A percentile compares a stretch with the other conserved stretches of the same genome.
Evolutionary conservation across 257 asterid genomes (phyloP).

Genomic region (Solanum chilense): DNA sequence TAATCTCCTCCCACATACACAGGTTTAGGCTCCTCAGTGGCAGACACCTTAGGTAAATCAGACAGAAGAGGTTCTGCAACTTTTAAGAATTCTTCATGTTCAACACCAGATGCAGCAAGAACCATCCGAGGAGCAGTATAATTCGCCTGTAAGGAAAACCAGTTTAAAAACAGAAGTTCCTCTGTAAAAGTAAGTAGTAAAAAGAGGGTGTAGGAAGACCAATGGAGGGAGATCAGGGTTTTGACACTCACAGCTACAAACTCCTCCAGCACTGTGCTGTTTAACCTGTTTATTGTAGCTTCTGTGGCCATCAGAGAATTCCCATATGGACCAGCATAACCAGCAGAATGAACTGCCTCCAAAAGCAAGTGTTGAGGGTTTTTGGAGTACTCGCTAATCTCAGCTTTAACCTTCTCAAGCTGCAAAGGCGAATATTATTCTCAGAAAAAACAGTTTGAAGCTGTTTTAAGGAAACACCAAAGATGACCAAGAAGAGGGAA

Average conservation of each 20-base stretch:
- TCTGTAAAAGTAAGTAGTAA: background rate
- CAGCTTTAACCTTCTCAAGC: conserved; percentile 52
- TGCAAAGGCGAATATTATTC: conserved; percentile 8
- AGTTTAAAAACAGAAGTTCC: conserved; percentile 4
- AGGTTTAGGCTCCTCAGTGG: conserved; percentile 40
- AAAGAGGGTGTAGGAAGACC: background rate
- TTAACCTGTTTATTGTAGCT: conserved; percentile 38
- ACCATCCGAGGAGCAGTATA: conserved; percentile 78
- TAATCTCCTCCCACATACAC: conserved; percentile 76
- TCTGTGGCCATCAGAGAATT: conserved; percentile 69
- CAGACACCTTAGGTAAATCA: conserved; percentile 43
- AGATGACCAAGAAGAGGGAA: background rate
- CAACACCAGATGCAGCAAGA: conserved; percentile 88
- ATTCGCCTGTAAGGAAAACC: conserved; percentile 36
- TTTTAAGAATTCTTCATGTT: conserved; percentile 63
- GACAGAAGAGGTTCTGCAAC: conserved; percentile 77
- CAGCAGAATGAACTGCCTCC: conserved; percentile 80
- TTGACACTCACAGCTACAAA: conserved; percentile 62
- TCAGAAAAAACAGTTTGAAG: background rate
- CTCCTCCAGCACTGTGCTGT: conserved; percentile 58
- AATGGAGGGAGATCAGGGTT: background rate
- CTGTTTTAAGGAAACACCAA: background rate
- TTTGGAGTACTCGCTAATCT: conserved; percentile 55
- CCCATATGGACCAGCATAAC: conserved; percentile 60
- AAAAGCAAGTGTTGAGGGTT: conserved; percentile 66